phyloP scores from a whole-genome alignment of 768 basidiomycete genomes.

The Psilocybe tampanensis region DNA sequence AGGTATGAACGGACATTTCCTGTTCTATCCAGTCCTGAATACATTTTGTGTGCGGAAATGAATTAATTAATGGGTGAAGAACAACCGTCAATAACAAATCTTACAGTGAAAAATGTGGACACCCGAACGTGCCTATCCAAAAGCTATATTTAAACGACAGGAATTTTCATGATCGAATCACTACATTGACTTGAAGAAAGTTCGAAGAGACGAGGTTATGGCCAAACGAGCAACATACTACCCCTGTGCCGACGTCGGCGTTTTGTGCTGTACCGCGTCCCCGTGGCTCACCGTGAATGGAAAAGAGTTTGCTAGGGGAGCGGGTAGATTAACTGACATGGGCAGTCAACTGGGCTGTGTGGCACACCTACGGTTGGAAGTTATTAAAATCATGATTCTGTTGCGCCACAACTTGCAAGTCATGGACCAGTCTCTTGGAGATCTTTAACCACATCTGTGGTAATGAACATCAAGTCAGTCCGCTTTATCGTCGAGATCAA shows the following conservation, averaged over 20 bases:
- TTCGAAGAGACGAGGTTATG: neutral
- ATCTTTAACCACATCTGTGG: neutral
- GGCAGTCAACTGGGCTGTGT: neutral
- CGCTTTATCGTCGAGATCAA: conserved; percentile 1
- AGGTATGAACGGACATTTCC: no score
- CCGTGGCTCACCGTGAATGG: neutral
- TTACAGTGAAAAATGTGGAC: neutral
- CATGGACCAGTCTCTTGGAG: neutral
- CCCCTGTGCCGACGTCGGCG: neutral
- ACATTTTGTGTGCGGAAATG: neutral
- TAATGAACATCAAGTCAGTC: neutral
- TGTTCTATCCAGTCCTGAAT: neutral
- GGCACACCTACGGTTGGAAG: neutral
- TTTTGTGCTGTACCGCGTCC: neutral
- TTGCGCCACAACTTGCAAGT: conserved; percentile 1
- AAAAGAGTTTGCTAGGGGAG: neutral
- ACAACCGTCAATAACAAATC: neutral
- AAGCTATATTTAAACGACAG: neutral
- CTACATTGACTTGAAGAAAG: neutral
- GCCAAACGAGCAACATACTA: neutral
- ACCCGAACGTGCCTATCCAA: conserved; percentile 4
- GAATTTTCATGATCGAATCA: neutral
- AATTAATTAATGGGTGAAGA: neutral
- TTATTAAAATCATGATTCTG: conserved; percentile 4
- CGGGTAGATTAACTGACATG: neutral